phyloP scores from a whole-genome alignment of 306 rosid species.

The Prosopis cineraria region DNA sequence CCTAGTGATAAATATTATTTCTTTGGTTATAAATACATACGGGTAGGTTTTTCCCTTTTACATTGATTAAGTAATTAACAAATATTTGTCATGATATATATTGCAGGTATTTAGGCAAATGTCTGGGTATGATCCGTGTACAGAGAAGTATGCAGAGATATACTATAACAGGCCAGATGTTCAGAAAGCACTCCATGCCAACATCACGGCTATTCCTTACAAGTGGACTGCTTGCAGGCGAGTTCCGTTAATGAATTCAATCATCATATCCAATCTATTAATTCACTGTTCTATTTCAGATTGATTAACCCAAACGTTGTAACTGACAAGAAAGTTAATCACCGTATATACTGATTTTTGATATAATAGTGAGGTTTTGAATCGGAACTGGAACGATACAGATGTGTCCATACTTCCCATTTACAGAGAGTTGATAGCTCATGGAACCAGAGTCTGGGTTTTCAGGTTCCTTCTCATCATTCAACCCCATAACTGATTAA shows the following conservation, averaged over 20 bases:
- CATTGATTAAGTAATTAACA: no score
- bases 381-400: constrained; percentile 94
- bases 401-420: constrained; percentile 87
- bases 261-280: no score
- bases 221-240: constrained; percentile 99
- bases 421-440: constrained; percentile 80
- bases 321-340: background rate
- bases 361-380: constrained; percentile 85
- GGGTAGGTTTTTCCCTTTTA: background rate
- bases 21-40: background rate
- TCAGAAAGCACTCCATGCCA: constrained; percentile 93
- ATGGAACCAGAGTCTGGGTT: constrained; percentile 87
- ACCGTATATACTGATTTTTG: constrained; percentile 19
- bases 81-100: no score
- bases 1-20: background rate
- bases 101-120: constrained; percentile 52
- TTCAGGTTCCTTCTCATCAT: constrained; percentile 66
- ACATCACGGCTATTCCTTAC: constrained; percentile 72
- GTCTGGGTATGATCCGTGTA: constrained; percentile 93
- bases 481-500: background rate
- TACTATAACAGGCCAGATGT: constrained; percentile 90
- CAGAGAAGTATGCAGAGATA: constrained; percentile 89
- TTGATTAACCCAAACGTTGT: no score
- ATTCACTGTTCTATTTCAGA: no score
- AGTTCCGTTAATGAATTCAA: constrained; percentile 19